A percentile compares a stretch with the other conserved stretches of the same genome.
Evolutionary conservation across 225 moss, liverwort and hornwort species (phyloP).

Genomic region (Marchantia polymorpha): DNA sequence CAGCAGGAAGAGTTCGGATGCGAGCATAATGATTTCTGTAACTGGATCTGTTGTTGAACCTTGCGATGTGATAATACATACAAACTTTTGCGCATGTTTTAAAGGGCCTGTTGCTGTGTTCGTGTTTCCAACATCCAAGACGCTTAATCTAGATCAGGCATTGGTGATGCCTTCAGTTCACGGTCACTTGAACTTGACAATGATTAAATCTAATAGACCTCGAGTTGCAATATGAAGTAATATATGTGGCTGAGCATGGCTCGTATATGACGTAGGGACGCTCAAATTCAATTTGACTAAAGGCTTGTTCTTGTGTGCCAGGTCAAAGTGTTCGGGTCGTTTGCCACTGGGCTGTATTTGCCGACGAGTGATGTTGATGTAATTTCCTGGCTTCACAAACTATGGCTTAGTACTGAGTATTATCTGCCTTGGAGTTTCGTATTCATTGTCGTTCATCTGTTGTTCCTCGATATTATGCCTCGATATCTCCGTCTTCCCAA

Average conservation of each 20-base stretch:
- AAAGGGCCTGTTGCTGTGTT: no score
- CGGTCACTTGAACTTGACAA: no score
- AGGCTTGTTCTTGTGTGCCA: constrained; percentile 34
- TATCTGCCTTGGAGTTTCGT: not conserved
- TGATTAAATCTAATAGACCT: no score
- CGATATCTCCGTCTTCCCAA: not conserved
- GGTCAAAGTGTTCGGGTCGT: constrained; percentile 97
- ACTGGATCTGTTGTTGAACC: no score
- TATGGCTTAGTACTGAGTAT: not conserved
- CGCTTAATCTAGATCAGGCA: no score
- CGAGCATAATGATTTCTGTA: no score
- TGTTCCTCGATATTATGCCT: not conserved
- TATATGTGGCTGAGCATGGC: not conserved
- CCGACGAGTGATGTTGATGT: constrained; percentile 97
- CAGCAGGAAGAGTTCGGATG: no score
- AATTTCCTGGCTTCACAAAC: constrained; percentile 8
- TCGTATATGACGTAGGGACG: not conserved
- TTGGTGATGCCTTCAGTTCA: no score
- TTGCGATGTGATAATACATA: no score
- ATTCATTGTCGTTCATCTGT: not conserved
- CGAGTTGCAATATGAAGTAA: no score
- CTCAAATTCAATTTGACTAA: not conserved
- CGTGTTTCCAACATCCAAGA: no score
- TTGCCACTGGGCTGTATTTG: constrained; percentile 96
- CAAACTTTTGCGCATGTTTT: no score